Base-by-base conservation (phyloP, 179 eudicot genomes). In the Actinidia chinensis region DNA sequence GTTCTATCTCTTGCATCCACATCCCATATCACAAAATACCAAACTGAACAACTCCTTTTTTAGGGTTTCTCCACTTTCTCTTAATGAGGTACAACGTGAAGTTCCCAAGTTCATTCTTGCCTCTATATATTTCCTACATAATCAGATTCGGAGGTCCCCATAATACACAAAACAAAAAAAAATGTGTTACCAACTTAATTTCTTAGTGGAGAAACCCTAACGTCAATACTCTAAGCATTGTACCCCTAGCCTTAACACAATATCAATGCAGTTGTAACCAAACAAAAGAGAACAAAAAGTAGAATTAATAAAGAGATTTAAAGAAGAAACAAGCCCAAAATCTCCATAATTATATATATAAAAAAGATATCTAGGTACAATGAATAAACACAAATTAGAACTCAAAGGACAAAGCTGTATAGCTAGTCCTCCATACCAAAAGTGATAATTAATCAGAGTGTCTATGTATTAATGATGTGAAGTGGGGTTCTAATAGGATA, bases 51-150 rank as follows among this genome's bases (percentile, higher is more conserved):
- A 60, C 28, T 46, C 46, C 46, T 46, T 42, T 60, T 40, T 74
- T 80, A 82, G 84, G 87, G 87, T 82, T 85, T 82, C 81, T 25
- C 4, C 33, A 64, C 55, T 50, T 69, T 83, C 68, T 76, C 76
- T 74, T 47, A 73, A 77, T 69, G 48, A 36, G 67, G 60, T 56
- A 56, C 6, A 69, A 69, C 74, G 48, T 58, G 85, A 82, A 82
- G 65, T 85, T 75, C 83, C 83, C 68, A 82, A 74, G 84, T 76
- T 78, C 25, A 40, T 79, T 61, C 56, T 75, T 28, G 54, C 33
- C 59, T 56, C 23, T 36, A 36, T 36, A 36, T 22, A 56, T n/a
- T 56, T 56, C 60, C 60, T 56, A n/a, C 4, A 36, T 56, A 18
- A 56, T 56, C 22, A 18, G 23, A 9, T 56, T 36, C 5, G 1